Evolutionary conservation across 192 early-diverging fungal genomes (phyloP).

Genomic region (Kickxella alabastrina): DNA sequence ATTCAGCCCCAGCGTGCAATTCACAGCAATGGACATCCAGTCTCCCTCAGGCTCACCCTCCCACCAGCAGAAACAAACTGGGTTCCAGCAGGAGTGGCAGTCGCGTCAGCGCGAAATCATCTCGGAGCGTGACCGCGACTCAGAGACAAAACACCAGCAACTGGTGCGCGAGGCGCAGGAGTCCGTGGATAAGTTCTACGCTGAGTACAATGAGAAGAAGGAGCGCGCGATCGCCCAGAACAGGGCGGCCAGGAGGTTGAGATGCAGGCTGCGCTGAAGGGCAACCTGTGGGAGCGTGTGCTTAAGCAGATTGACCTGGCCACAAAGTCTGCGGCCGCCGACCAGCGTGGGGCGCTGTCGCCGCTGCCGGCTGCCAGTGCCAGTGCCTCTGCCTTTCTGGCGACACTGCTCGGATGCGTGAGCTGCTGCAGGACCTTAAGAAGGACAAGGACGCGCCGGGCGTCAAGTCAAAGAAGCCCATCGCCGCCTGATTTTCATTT

Average conservation of each 20-base stretch:
- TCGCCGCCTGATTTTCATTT: constrained; percentile 8
- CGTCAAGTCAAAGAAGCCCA: constrained; percentile 35
- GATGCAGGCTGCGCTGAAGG: constrained; percentile 53
- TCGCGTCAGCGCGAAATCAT: constrained; percentile 58
- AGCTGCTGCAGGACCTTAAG: constrained; percentile 66
- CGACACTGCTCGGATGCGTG: constrained; percentile 68
- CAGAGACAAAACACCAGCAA: constrained; percentile 54
- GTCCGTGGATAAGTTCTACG: constrained; percentile 74
- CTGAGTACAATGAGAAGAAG: constrained; percentile 75
- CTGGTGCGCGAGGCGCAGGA: constrained; percentile 59
- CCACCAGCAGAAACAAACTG: neutral
- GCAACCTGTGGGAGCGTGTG: constrained; percentile 72
- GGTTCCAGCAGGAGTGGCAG: constrained; percentile 61
- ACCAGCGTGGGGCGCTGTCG: neutral
- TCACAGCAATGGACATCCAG: neutral
- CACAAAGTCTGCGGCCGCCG: constrained; percentile 18
- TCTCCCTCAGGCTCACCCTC: neutral
- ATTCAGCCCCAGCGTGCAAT: no score
- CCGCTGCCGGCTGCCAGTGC: neutral
- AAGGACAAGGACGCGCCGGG: constrained; percentile 67
- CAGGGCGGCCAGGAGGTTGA: constrained; percentile 52
- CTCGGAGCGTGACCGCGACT: constrained; percentile 56
- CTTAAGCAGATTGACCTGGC: constrained; percentile 62
- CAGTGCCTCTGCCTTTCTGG: constrained; percentile 10
- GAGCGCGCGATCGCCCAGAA: constrained; percentile 63